Conservation (phyloP, 257 asterid species). For the Paraleonurus japonicus region DNA sequence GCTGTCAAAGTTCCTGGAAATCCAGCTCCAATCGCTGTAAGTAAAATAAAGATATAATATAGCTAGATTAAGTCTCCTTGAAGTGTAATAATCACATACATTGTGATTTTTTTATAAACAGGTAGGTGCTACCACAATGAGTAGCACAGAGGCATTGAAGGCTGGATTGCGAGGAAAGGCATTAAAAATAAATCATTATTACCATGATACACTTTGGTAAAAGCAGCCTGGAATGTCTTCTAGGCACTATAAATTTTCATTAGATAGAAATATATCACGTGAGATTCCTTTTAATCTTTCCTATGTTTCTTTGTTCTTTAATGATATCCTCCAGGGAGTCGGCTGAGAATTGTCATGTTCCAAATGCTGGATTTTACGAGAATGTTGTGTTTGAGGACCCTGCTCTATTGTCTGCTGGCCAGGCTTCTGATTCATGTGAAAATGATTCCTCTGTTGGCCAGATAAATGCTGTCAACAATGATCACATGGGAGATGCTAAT, state of each 20-base stretch:
- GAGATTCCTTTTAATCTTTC: conserved; percentile 1
- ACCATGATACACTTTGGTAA: conserved; percentile 87
- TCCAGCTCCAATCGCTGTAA: conserved; percentile 92
- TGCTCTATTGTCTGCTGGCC: conserved; percentile 43
- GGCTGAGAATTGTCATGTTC: conserved; percentile 70
- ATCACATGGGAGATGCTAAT: conserved; percentile 33
- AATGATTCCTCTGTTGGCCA: conserved; percentile 48
- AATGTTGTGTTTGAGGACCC: conserved; percentile 90
- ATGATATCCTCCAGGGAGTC: conserved; percentile 55
- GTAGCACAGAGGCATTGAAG: conserved; percentile 73
- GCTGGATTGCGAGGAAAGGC: conserved; percentile 97
- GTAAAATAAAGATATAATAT: conserved; percentile 31
- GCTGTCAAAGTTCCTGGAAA: conserved; percentile 93
- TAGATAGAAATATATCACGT: conserved; percentile 3
- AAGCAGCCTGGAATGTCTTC: conserved; percentile 4
- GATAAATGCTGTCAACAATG: conserved; percentile 33
- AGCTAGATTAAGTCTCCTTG: not conserved
- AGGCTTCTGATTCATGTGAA: conserved; percentile 55
- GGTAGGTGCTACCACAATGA: conserved; percentile 90
- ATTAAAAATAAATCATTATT: conserved; percentile 69
- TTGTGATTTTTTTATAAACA: conserved; percentile 29
- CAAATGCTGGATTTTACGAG: conserved; percentile 88
- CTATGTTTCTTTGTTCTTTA: conserved; percentile 12
- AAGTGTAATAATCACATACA: conserved; percentile 7
- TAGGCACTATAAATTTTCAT: not conserved